phyloP scores from a whole-genome alignment of 768 basidiomycete species.

The Collybia mongolica region DNA sequence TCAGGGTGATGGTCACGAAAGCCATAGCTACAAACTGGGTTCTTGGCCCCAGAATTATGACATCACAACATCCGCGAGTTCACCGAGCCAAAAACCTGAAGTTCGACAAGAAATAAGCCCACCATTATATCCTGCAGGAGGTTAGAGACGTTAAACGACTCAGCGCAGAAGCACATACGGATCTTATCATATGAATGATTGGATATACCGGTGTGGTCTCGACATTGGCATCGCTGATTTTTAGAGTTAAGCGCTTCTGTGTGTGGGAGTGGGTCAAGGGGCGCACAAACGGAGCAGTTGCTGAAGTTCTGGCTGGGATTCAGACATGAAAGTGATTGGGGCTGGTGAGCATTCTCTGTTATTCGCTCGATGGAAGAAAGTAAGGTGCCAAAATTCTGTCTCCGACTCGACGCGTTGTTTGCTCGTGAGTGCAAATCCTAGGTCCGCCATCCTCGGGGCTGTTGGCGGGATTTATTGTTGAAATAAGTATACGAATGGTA shows the following conservation, averaged over 20 bases:
- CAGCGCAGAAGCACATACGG: conserved; percentile 35
- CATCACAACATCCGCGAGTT: too few relatives aligned
- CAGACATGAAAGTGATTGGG: conserved; percentile 23
- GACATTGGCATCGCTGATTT: conserved; percentile 42
- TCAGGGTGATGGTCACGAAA: not conserved
- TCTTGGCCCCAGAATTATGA: too few relatives aligned
- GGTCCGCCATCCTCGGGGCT: not conserved
- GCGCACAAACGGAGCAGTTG: conserved; percentile 43
- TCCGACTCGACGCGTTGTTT: conserved; percentile 17
- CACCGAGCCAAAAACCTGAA: too few relatives aligned
- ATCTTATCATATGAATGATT: conserved; percentile 74
- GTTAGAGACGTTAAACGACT: not conserved
- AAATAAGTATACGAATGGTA: too few relatives aligned
- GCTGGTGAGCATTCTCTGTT: not conserved
- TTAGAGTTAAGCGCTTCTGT: not conserved
- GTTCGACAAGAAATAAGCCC: conserved; percentile 12
- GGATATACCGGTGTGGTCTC: conserved; percentile 71
- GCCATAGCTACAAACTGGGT: too few relatives aligned
- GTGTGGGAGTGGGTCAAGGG: conserved; percentile 1
- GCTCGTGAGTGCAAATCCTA: not conserved
- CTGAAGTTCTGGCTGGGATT: conserved; percentile 41
- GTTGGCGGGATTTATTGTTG: not conserved
- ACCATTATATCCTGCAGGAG: conserved; percentile 61
- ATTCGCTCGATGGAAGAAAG: not conserved
- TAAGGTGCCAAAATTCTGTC: conserved; percentile 5